Conservation (phyloP, 352 stramenopile genomes). For the Phytophthora ramorum region DNA sequence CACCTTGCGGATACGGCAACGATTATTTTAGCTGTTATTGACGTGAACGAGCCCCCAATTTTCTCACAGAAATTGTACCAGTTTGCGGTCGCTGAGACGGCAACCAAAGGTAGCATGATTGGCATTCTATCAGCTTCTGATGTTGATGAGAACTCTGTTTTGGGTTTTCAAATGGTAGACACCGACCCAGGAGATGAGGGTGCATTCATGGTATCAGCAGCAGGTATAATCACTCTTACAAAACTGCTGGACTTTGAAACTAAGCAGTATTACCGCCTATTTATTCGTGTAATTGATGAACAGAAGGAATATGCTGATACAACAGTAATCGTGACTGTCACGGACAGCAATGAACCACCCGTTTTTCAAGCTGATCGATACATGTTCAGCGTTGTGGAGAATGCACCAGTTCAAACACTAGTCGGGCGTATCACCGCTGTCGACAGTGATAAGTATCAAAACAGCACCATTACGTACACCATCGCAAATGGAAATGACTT, state of each 20-base stretch:
- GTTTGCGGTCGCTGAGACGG: conserved; percentile 22
- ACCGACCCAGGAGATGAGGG: conserved; percentile 11
- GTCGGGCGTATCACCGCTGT: conserved; percentile 44
- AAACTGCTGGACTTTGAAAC: conserved; percentile 23
- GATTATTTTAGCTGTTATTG: conserved; percentile 22
- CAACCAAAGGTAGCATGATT: conserved; percentile 8
- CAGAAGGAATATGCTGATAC: conserved; percentile 21
- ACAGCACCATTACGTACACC: conserved; percentile 56
- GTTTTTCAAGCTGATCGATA: conserved; percentile 43
- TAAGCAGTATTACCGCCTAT: conserved; percentile 26
- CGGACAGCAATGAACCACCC: conserved; percentile 56
- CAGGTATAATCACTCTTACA: conserved; percentile 18
- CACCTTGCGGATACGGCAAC: conserved; percentile 8
- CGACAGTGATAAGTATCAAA: conserved; percentile 55
- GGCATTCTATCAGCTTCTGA: conserved; percentile 24
- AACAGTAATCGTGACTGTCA: conserved; percentile 43
- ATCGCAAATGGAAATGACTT: conserved; percentile 51
- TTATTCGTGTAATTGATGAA: conserved; percentile 19
- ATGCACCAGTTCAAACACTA: conserved; percentile 35
- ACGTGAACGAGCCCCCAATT: conserved; percentile 31
- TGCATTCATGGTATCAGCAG: conserved; percentile 19
- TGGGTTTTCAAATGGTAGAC: conserved; percentile 17
- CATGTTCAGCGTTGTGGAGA: conserved; percentile 46
- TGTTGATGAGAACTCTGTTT: conserved; percentile 6
- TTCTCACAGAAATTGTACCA: conserved; percentile 24